Conservation (phyloP, 225 moss, liverwort and hornwort species). For the Rhytidiadelphus loreus region DNA sequence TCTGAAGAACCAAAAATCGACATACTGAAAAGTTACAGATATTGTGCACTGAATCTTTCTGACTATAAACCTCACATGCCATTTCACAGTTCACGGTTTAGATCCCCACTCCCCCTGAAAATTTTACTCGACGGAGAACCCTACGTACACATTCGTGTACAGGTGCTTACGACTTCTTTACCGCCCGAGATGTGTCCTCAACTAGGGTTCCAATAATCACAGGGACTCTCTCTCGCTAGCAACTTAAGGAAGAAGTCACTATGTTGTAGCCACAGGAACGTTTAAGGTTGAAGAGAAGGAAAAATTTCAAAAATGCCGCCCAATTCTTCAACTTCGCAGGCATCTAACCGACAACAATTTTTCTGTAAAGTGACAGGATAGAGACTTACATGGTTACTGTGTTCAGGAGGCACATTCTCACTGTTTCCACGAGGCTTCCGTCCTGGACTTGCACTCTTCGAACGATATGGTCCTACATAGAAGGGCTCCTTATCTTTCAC, state of each 20-base stretch:
- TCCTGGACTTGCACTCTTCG: constrained; percentile 51
- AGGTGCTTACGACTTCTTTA: neutral
- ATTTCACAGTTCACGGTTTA: neutral
- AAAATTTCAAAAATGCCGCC: neutral
- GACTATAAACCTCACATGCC: neutral
- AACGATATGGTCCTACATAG: constrained; percentile 54
- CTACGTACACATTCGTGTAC: neutral
- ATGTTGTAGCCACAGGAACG: neutral
- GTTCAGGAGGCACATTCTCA: constrained; percentile 86
- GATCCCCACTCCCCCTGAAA: neutral
- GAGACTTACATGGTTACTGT: constrained; percentile 20
- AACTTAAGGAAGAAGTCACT: neutral
- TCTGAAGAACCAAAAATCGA: neutral
- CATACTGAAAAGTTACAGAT: neutral
- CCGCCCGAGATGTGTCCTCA: neutral
- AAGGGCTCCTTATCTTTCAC: constrained; percentile 79
- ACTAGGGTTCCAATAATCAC: neutral
- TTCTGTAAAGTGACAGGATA: neutral
- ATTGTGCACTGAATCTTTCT: neutral
- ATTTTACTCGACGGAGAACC: neutral
- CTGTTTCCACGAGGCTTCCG: constrained; percentile 54
- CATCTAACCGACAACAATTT: neutral
- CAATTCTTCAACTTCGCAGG: neutral
- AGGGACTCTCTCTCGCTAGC: neutral
- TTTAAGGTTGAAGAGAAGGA: neutral